phyloP scores from a whole-genome alignment of 2,329 filamentous ascomycete species.

The Grosmannia huntii region DNA sequence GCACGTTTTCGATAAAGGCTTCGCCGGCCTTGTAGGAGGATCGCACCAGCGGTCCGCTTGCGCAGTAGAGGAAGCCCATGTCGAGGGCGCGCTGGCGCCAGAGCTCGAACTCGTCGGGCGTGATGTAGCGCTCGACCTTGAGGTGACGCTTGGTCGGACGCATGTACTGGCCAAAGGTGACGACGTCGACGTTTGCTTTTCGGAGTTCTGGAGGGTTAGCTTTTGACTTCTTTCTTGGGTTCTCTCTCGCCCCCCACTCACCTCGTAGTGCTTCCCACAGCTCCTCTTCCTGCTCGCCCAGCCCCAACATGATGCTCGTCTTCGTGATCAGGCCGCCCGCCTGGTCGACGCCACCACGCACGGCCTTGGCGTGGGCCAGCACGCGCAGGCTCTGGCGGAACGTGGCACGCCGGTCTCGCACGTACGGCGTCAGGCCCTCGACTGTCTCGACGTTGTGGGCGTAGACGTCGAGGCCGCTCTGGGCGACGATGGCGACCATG shows the following conservation, averaged over 20 bases:
- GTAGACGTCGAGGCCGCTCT: constrained; percentile 86
- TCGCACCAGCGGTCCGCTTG: constrained; percentile 81
- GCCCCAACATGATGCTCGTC: constrained; percentile 91
- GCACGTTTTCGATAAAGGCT: constrained; percentile 95
- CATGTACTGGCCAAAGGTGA: constrained; percentile 99
- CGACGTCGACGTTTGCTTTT: constrained; percentile 73
- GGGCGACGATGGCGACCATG: constrained; percentile 74
- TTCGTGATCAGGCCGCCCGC: constrained; percentile 71
- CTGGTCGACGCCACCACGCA: constrained; percentile 32
- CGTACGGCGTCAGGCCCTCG: constrained; percentile 77
- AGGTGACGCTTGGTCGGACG: constrained; percentile 95
- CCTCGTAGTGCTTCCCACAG: constrained; percentile 64
- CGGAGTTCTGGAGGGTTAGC: constrained; percentile 48
- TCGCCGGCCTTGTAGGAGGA: constrained; percentile 98
- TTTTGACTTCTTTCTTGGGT: neutral
- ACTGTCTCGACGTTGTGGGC: constrained; percentile 96
- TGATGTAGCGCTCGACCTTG: constrained; percentile 91
- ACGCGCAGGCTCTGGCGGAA: constrained; percentile 79
- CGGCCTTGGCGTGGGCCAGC: constrained; percentile 67
- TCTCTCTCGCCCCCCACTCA: constrained; percentile 21
- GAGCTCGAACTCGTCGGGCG: constrained; percentile 78
- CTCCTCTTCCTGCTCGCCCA: constrained; percentile 85
- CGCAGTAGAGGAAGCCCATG: constrained; percentile 94
- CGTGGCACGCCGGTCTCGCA: constrained; percentile 78
- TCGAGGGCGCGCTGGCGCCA: constrained; percentile 86